Conservation (phyloP, 768 basidiomycete species). For the Hypholoma sublateritium region DNA sequence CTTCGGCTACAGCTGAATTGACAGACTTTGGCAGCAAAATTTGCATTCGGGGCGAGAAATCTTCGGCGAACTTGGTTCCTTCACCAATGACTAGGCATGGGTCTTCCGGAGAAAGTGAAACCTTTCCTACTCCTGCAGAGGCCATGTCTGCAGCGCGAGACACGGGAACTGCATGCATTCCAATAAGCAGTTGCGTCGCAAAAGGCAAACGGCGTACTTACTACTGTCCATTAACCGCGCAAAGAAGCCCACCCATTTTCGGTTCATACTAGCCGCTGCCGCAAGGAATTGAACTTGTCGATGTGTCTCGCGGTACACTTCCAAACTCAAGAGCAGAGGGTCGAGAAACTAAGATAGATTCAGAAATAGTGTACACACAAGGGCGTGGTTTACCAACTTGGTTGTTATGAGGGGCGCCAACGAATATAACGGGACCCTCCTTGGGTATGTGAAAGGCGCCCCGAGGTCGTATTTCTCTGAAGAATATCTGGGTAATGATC, state of each 20-base stretch:
- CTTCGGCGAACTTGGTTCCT: slow-evolving; percentile 72
- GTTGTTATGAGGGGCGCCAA: slow-evolving; percentile 90
- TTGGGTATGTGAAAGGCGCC: slow-evolving; percentile 94
- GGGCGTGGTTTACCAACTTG: slow-evolving; percentile 48
- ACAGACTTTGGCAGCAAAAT: slow-evolving; percentile 83
- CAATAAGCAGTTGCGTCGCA: slow-evolving; percentile 8
- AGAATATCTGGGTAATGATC: slow-evolving; percentile 88
- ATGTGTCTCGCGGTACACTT: slow-evolving; percentile 82
- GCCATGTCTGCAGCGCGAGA: slow-evolving; percentile 88
- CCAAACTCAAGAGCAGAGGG: slow-evolving; percentile 78
- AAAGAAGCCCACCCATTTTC: slow-evolving; percentile 78
- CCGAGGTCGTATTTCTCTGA: slow-evolving; percentile 91
- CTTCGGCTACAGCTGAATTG: slow-evolving; percentile 76
- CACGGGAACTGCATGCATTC: slow-evolving; percentile 72
- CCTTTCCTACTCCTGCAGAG: slow-evolving; percentile 67
- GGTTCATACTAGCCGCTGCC: slow-evolving; percentile 86
- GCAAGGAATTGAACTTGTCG: slow-evolving; percentile 84
- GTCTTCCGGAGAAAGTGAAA: slow-evolving; percentile 73
- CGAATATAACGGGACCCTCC: slow-evolving; percentile 90
- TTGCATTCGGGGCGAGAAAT: slow-evolving; percentile 79
- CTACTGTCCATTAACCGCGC: slow-evolving; percentile 86
- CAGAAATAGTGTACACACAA: background rate
- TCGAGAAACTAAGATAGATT: slow-evolving; percentile 75
- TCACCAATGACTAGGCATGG: slow-evolving; percentile 82
- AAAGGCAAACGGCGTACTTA: slow-evolving; percentile 34